Evolutionary conservation across 768 basidiomycete genomes (phyloP).

Genomic region (Lepiota venenata): DNA sequence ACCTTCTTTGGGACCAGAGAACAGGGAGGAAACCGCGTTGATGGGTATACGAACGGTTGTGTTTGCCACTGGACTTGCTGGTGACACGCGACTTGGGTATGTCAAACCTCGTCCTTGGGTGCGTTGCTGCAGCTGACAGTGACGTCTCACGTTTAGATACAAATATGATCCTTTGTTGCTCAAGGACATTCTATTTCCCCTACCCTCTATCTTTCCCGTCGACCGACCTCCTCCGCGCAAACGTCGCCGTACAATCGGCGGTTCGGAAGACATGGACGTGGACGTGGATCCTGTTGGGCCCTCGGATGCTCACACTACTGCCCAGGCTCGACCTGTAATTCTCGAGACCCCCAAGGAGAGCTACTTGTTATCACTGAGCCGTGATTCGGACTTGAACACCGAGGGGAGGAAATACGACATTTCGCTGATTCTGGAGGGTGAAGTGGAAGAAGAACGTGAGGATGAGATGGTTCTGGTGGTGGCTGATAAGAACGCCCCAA

Average conservation of each 20-base stretch:
- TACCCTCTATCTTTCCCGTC: slow-evolving; percentile 12
- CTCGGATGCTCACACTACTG: slow-evolving; percentile 6
- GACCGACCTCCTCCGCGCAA: slow-evolving; percentile 30
- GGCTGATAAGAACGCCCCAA: slow-evolving; percentile 9
- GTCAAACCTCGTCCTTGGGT: slow-evolving; percentile 16
- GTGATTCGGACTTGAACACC: slow-evolving; percentile 4
- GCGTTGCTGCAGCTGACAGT: neutral
- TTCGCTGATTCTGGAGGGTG: slow-evolving; percentile 32
- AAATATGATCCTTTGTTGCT: slow-evolving; percentile 48
- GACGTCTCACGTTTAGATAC: slow-evolving; percentile 32
- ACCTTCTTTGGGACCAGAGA: slow-evolving; percentile 19
- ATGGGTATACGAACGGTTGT: slow-evolving; percentile 45
- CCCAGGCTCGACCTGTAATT: slow-evolving; percentile 26
- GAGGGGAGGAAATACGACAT: slow-evolving; percentile 31
- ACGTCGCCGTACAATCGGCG: slow-evolving; percentile 24
- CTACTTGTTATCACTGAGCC: slow-evolving; percentile 26
- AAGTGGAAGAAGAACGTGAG: slow-evolving; percentile 26
- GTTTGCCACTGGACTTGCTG: slow-evolving; percentile 39
- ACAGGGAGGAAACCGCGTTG: slow-evolving; percentile 37
- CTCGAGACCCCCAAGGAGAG: slow-evolving; percentile 39
- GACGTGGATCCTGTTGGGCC: slow-evolving; percentile 12
- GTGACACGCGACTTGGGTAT: slow-evolving; percentile 42
- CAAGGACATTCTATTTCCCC: slow-evolving; percentile 42
- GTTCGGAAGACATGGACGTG: slow-evolving; percentile 24
- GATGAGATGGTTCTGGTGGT: slow-evolving; percentile 10